Evolutionary conservation across 2,329 filamentous ascomycete genomes (phyloP), one percentile per base, ranked within the genome.

Genomic region (Paecilomyces dactylethromorphus): DNA sequence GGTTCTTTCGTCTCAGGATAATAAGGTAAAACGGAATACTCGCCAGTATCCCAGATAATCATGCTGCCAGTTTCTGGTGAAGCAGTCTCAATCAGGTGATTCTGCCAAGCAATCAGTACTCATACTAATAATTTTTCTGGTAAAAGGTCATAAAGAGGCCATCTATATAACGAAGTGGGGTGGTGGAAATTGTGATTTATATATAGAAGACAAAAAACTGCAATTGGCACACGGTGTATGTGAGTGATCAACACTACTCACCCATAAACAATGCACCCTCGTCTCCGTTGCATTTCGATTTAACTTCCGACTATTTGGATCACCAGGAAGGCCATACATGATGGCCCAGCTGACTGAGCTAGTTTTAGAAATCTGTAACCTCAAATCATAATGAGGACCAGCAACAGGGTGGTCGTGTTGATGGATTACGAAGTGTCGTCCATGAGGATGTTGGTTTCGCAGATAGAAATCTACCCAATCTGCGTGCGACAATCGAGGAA

Each of bases 321-420:
- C 79, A 0, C 84, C 85, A 0, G 84, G 84, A 18, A 84, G 67
- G 1, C 84, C 84, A 65, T 86, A 87, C 83, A 85, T 86, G 63
- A 87, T 79, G 0, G 84, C 83, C 70, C 76, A 90, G 60, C 84
- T 87, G 11, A 84, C 81, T 26, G 85, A 87, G 66, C 87, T 89
- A 0, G 82, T 81, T 59, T 81, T 78, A 31, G 87, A 90, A 68
- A 90, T 87, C 69, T 90, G 87, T 18, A 90, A 76, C 2, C 87
- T 79, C 21, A 90, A 77, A 70, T 90, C 88, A 75, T 90, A 89
- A 68, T 88, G 85, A 1, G 81, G 80, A 24, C 87, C 87, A 10
- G 87, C 86, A 51, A 88, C 70, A 1, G 87, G 88, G 68, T 90
- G 87, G 66, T 89, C 87, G 68, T 91, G 87, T 67, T 91, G 87